Evolutionary conservation across 495 filamentous ascomycete genomes (phyloP).

Genomic region (Bryoglossum gracile): DNA sequence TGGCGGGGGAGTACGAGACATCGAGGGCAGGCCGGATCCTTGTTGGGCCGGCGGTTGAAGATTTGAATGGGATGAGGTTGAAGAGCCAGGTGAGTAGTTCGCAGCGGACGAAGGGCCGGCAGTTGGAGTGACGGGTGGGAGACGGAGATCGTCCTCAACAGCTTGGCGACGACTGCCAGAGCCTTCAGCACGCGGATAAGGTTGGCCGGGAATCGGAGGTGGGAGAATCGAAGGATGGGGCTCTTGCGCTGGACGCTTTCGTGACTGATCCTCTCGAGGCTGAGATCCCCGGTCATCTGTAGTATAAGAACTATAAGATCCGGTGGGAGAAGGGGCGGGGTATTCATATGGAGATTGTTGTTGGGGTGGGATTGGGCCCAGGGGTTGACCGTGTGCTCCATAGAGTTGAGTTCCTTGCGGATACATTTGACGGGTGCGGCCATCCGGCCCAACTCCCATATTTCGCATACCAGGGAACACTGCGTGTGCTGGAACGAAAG

Average conservation of each 20-base stretch:
- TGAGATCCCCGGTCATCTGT: conserved; percentile 29
- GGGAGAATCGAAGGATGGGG: conserved; percentile 35
- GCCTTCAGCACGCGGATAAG: conserved; percentile 25
- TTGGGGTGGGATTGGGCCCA: conserved; percentile 44
- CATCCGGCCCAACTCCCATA: conserved; percentile 36
- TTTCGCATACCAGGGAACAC: conserved; percentile 57
- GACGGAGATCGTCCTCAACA: conserved; percentile 24
- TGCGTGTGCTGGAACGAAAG: conserved; percentile 74
- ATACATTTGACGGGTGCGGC: conserved; percentile 32
- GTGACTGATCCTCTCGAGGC: conserved; percentile 25
- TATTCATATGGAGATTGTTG: conserved; percentile 43
- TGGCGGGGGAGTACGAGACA: conserved; percentile 24
- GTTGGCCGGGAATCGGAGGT: conserved; percentile 32
- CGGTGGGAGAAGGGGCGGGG: conserved; percentile 31
- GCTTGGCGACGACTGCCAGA: conserved; percentile 13
- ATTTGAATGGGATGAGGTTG: conserved; percentile 23
- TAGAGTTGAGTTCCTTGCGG: conserved; percentile 47
- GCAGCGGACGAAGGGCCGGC: conserved; percentile 9
- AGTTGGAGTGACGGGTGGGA: conserved; percentile 26
- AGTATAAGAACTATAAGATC: conserved; percentile 27
- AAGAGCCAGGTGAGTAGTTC: conserved; percentile 27
- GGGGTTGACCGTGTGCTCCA: conserved; percentile 70
- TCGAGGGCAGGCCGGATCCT: conserved; percentile 14
- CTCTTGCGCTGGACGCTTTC: conserved; percentile 29
- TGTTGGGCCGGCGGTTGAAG: conserved; percentile 20